Evolutionary conservation across 352 stramenopile genomes (phyloP), one percentile per base, ranked within the genome.

Genomic region (Thraustotheca clavata): DNA sequence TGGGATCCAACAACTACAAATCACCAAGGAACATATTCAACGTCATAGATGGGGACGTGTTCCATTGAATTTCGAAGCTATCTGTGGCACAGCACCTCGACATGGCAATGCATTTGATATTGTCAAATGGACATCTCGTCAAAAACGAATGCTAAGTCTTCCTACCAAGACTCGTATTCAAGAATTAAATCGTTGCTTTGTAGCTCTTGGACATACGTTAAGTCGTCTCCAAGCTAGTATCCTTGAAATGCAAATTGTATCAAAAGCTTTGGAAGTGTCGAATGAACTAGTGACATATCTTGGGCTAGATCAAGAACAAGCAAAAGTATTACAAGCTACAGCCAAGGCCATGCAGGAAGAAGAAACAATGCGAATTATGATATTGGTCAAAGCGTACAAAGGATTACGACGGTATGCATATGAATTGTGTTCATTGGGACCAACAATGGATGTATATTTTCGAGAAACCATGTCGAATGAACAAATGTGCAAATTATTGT

Each of bases 1-100:
- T 31, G 83, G 85, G 34, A 94, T 94, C 70, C 90, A 94, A 68
- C 78, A 83, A 0, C 68, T 94, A 24, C 85, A 94, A 66, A 85
- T 94, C 52, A 90, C 89, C 60, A 76, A 81, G 11, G 83, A 94
- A 49, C 52, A 87, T 1, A 74, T 94, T 20, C 67, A 73, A 0
- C 79, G 79, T 29, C 90, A 92, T 65, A 77, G 69, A 43, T 94
- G 83, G 83, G 85, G 84, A 24, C 52, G 89, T 26, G 83, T 73
- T 12, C 33, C 63, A 31, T 27, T 18, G 18, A 14, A 36, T 31
- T 20, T 38, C 14, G 63, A 74, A 70, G 8, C 75, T 71, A 9
- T 75, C 0, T 81, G 83, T 24, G 73, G 77, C 0, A 59, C 72
- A 0, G 39, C 77, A 29, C 70, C 77, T 26, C 78, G 71, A 34